Evolutionary conservation across 352 stramenopile genomes (phyloP), one percentile per base, ranked within the genome.

Genomic region (Globisporangium iwayamae): DNA sequence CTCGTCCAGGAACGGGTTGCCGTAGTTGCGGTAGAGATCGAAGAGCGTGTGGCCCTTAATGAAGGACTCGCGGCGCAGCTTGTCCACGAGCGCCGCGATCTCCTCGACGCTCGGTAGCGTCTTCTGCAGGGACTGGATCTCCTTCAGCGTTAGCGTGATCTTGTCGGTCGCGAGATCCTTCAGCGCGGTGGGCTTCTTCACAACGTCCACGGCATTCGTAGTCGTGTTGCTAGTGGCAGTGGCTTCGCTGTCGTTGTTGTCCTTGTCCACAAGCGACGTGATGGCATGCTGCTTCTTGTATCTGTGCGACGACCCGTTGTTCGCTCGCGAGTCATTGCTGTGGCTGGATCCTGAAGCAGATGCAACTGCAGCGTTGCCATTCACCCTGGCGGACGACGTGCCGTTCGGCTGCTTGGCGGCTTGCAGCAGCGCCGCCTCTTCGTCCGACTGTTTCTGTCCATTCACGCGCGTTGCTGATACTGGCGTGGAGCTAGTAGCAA

Each of bases 11-110:
- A 83, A 91, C 60, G 86, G 82, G 61, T 94, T 94, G 45, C 86
- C 86, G 67, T 89, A 93, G 72, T 93, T 92, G 30, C 86, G 83
- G 64, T 93, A 94, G 46, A 94, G 71, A 62, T 94, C 84, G 60
- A 94, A 94, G 34, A 94, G 70, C 60, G 74, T 84, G 60, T 91
- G 80, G 25, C 82, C 85, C 63, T 90, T 82, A 47, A 80, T 63
- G 62, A 94, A 94, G 59, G 86, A 93, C 54, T 90, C 74, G 25
- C 68, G 69, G 51, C 83, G 81, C 18, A 93, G 73, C 36, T 86
- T 84, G 6, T 63, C 68, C 5, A 91, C 84, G 9, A 93, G 60
- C 38, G 67, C 47, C 7, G 75, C 84, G 55, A 93, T 87, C 53
- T 89, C 80, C 20, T 81, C 70, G 28, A 85, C 80, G 41, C 75